Evolutionary conservation across 371 early-diverging fungal species (phyloP).

Genomic region (Mucor circinelloides): DNA sequence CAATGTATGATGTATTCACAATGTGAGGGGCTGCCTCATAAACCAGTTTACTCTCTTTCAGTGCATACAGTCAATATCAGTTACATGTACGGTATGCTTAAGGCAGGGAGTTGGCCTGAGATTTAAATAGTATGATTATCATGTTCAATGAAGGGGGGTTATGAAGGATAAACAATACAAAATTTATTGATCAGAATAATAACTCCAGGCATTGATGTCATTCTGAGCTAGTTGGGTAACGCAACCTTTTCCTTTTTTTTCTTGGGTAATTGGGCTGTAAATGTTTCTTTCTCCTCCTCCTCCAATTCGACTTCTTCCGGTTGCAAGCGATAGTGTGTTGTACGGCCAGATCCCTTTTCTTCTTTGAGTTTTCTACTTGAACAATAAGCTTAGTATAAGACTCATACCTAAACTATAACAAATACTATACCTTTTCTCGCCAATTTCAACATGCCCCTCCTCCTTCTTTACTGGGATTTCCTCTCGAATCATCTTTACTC

Average conservation of each 20-base stretch:
- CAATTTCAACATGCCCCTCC: neutral
- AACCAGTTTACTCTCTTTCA: neutral
- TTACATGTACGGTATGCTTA: neutral
- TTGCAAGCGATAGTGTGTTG: neutral
- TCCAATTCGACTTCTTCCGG: neutral
- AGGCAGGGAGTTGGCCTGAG: neutral
- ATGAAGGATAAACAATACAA: neutral
- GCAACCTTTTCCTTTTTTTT: neutral
- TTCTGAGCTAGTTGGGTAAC: neutral
- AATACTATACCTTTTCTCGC: neutral
- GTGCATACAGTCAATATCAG: neutral
- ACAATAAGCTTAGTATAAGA: neutral
- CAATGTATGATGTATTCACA: neutral
- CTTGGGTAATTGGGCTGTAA: neutral
- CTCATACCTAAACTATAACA: neutral
- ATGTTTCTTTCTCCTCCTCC: neutral
- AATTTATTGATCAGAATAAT: neutral
- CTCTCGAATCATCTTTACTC: constrained; percentile 6
- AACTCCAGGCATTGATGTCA: neutral
- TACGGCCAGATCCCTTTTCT: neutral
- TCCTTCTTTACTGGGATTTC: neutral
- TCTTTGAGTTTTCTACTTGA: neutral
- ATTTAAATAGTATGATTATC: neutral
- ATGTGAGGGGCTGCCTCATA: neutral
- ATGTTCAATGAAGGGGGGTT: neutral